These are phyloP conservation scores for Perkinsus olseni DNA, from an alignment of 169 alveolate species.

Conservation along the genomic window DNA sequence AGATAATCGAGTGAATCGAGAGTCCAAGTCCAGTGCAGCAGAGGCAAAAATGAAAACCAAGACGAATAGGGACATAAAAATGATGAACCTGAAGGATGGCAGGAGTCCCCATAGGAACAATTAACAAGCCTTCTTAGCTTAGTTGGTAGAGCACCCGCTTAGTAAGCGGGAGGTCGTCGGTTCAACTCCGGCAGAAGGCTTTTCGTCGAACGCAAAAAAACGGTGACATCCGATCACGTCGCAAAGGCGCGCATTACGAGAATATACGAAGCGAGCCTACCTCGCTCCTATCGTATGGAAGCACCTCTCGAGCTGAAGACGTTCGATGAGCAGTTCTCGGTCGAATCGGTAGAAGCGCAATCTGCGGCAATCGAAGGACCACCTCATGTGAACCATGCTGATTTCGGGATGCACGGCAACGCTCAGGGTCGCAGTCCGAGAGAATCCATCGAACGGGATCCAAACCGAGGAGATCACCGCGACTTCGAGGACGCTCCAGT, in stretches of 20 bases:
- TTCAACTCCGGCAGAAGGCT: slow-evolving; percentile 2
- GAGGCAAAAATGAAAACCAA: neutral
- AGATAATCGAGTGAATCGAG: neutral
- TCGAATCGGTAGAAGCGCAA: neutral
- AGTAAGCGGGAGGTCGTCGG: slow-evolving; percentile 6
- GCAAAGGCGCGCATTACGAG: neutral
- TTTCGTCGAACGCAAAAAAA: no score
- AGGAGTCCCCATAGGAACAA: neutral
- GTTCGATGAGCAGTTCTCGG: neutral
- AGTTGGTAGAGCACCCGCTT: slow-evolving; percentile 4
- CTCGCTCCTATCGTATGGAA: neutral
- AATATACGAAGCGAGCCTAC: neutral
- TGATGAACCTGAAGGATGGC: neutral
- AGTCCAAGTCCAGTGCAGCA: neutral
- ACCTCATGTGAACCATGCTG: no score
- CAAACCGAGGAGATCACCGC: neutral
- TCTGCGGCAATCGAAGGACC: neutral
- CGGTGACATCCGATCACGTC: no score
- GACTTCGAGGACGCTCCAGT: neutral
- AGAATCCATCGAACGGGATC: no score
- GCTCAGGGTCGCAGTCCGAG: no score
- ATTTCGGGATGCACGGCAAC: no score
- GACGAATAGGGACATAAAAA: neutral
- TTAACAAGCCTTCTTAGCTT: neutral
- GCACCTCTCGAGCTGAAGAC: neutral